phyloP scores from a whole-genome alignment of 257 asterid species.

The Ophiorrhiza pumila region DNA sequence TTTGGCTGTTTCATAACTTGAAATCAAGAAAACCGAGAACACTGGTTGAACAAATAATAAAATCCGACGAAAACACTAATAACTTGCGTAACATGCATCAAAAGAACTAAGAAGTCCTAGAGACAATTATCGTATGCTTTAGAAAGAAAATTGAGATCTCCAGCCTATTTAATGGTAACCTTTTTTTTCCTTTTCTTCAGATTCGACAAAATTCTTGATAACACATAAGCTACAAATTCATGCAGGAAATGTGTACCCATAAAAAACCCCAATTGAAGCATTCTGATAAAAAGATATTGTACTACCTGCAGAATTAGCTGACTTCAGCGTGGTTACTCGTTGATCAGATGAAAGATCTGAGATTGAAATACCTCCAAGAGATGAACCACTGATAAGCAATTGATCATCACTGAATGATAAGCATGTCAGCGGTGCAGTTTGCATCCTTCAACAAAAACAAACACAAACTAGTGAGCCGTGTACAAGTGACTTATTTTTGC shows the following conservation, averaged over 20 bases:
- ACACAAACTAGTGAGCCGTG: slow-evolving; percentile 4
- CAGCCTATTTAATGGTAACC: no score
- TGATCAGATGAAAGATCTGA: slow-evolving; percentile 94
- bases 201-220: neutral
- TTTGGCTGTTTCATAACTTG: no score
- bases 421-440: slow-evolving; percentile 70
- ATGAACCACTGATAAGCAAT: slow-evolving; percentile 78
- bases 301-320: slow-evolving; percentile 63
- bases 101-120: no score
- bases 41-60: no score
- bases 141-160: no score
- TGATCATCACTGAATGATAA: slow-evolving; percentile 78
- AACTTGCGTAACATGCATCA: no score
- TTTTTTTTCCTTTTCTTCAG: neutral
- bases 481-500: neutral
- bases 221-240: neutral
- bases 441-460: slow-evolving; percentile 60
- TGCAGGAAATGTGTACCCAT: neutral
- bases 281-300: slow-evolving; percentile 3
- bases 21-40: no score
- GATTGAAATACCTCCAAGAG: slow-evolving; percentile 70
- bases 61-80: no score
- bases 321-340: slow-evolving; percentile 52
- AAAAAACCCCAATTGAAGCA: neutral
- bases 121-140: no score